These are phyloP conservation scores for Brettanomyces naardenensis DNA, from an alignment of 805 yeast species.

Conservation along the genomic window DNA sequence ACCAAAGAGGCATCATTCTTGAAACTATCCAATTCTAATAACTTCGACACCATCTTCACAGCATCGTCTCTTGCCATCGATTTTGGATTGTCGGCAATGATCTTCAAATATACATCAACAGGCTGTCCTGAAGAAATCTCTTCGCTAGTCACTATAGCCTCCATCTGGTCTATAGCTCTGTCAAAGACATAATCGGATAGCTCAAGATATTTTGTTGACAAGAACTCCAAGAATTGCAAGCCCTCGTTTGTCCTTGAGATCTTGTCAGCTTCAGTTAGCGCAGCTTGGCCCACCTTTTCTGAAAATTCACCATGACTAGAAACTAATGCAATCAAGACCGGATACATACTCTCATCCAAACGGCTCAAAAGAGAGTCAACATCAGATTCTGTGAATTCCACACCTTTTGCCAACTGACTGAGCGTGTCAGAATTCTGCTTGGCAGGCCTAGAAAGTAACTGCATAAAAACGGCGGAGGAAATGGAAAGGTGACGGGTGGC, in stretches of 20 bases:
- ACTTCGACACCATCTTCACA: conserved; percentile 5
- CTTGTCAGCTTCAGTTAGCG: neutral
- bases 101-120: too few species aligned
- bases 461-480: neutral
- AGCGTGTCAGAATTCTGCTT: conserved; percentile 1
- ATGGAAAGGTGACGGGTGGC: neutral
- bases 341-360: neutral
- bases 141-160: neutral
- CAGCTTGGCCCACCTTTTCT: neutral
- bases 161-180: neutral
- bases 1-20: conserved; percentile 23
- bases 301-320: neutral
- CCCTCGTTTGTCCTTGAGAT: neutral
- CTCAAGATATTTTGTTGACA: neutral
- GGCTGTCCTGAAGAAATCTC: neutral
- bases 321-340: neutral
- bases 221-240: neutral
- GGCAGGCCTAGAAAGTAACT: neutral
- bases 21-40: conserved; percentile 22
- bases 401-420: conserved; percentile 1
- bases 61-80: neutral
- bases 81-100: neutral
- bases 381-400: neutral
- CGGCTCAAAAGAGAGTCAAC: neutral
- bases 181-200: neutral